A percentile compares a stretch with the other conserved stretches of the same genome.
Evolutionary conservation across 345 rosid genomes (phyloP).

Genomic region (Eutrema yunnanense): DNA sequence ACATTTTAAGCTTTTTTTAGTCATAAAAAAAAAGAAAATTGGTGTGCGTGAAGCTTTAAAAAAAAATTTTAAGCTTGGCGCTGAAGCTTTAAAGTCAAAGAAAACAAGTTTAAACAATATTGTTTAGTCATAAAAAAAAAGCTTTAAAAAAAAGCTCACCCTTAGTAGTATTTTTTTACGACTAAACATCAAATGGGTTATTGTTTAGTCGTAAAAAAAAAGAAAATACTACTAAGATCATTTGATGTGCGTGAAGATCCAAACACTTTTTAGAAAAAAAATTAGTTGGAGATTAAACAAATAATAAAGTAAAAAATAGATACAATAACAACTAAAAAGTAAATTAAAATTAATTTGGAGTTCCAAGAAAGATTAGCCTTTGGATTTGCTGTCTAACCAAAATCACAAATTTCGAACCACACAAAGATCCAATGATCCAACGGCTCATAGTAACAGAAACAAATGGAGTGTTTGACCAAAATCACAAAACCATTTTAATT

Average conservation of each 20-base stretch:
- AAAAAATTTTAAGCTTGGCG: no score
- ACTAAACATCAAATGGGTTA: no score
- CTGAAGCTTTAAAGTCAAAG: no score
- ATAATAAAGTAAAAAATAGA: neutral
- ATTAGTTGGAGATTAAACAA: slow-evolving; percentile 22
- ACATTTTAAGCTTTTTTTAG: neutral
- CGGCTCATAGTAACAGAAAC: no score
- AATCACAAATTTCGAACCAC: slow-evolving; percentile 7
- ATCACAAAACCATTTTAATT: no score
- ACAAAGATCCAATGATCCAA: slow-evolving; percentile 11
- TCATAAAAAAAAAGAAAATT: neutral
- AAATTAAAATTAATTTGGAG: slow-evolving; percentile 3
- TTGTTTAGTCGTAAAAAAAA: neutral
- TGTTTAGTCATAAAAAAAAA: no score
- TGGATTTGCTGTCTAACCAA: slow-evolving; percentile 26
- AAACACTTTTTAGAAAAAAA: slow-evolving; percentile 1
- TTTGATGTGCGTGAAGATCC: slow-evolving; percentile 31
- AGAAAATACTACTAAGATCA: slow-evolving; percentile 8
- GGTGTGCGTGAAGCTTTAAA: slow-evolving; percentile 31
- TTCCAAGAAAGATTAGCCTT: slow-evolving; percentile 32
- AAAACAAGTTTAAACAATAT: no score
- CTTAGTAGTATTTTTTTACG: no score
- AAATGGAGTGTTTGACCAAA: no score
- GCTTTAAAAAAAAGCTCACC: no score
- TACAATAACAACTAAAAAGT: neutral